Percentiles rank a stretch among this genome's conserved stretches.
Conservation (phyloP, 2,329 filamentous ascomycete genomes). For the Fusarium chaquense region DNA sequence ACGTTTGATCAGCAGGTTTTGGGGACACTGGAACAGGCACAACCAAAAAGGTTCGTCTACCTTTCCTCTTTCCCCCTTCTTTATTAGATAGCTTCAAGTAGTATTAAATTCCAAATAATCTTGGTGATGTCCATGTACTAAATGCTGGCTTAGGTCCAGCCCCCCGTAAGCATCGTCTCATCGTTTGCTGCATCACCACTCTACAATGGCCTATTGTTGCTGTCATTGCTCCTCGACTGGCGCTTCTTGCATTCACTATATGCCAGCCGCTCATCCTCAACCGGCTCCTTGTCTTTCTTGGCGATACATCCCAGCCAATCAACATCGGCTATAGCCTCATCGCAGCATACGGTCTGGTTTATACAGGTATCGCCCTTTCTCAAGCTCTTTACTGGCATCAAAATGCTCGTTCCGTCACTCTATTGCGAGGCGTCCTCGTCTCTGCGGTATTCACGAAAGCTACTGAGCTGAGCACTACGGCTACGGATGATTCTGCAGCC, state of each 20-base stretch:
- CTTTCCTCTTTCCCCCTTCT: neutral
- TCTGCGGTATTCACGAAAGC: constrained; percentile 53
- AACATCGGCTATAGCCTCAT: constrained; percentile 51
- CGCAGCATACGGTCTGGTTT: constrained; percentile 51
- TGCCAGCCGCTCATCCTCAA: constrained; percentile 55
- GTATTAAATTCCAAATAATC: constrained; percentile 13
- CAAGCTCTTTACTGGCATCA: constrained; percentile 51
- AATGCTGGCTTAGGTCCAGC: constrained; percentile 32
- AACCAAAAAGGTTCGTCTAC: constrained; percentile 43
- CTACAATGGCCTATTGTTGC: constrained; percentile 49
- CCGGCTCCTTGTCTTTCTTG: constrained; percentile 51
- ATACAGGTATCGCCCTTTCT: constrained; percentile 49
- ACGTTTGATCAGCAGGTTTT: constrained; percentile 48
- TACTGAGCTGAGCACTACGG: constrained; percentile 47
- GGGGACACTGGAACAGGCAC: constrained; percentile 44
- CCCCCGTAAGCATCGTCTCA: constrained; percentile 42
- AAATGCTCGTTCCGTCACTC: constrained; percentile 51
- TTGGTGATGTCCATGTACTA: constrained; percentile 39
- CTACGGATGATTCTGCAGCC: constrained; percentile 50
- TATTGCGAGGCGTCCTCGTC: constrained; percentile 50
- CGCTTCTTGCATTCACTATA: constrained; percentile 53
- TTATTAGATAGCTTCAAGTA: constrained; percentile 28
- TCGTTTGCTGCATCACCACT: constrained; percentile 46
- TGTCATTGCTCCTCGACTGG: constrained; percentile 50
- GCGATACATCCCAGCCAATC: constrained; percentile 40